These are phyloP conservation scores for Mrakiaceae sp. DNA, from an alignment of 1,284 basidiomycete species.

Conservation along the genomic window DNA sequence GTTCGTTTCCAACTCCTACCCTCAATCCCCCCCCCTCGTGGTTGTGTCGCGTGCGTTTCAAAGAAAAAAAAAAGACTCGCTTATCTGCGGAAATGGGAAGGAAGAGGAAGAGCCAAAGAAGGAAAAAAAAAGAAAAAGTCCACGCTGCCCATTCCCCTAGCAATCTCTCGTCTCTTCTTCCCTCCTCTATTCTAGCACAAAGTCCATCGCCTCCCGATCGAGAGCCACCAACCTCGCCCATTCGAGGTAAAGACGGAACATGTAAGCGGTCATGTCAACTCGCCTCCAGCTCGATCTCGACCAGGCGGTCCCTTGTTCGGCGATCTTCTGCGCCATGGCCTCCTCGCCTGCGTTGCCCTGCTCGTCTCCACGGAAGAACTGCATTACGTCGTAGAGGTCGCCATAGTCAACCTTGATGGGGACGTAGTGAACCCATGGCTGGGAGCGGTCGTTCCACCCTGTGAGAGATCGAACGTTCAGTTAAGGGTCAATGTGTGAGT, in stretches of 20 bases:
- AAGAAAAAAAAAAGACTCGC: no score
- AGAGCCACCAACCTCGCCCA: slow-evolving; percentile 10
- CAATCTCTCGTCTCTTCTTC: background rate
- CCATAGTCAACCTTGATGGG: slow-evolving; percentile 16
- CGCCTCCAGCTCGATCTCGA: slow-evolving; percentile 5
- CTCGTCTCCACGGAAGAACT: slow-evolving; percentile 14
- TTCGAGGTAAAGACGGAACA: slow-evolving; percentile 16
- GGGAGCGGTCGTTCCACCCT: slow-evolving; percentile 14
- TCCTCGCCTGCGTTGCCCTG: slow-evolving; percentile 1
- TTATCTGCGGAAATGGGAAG: no score
- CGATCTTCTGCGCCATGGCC: slow-evolving; percentile 7
- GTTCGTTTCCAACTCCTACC: no score
- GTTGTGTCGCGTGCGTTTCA: no score
- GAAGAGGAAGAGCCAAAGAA: background rate
- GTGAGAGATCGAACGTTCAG: background rate
- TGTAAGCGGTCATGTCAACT: slow-evolving; percentile 18
- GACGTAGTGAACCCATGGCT: slow-evolving; percentile 14
- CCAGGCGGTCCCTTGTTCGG: slow-evolving; percentile 10
- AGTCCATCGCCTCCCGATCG: slow-evolving; percentile 1
- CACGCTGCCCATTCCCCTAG: no score
- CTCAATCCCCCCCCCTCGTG: no score
- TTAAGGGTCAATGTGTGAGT: background rate
- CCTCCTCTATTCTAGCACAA: background rate
- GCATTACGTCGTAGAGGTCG: slow-evolving; percentile 15
- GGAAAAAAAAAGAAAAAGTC: background rate